A percentile compares a stretch with the other conserved stretches of the same genome.
phyloP scores from a whole-genome alignment of 768 basidiomycete genomes.

The Suillus plorans region DNA sequence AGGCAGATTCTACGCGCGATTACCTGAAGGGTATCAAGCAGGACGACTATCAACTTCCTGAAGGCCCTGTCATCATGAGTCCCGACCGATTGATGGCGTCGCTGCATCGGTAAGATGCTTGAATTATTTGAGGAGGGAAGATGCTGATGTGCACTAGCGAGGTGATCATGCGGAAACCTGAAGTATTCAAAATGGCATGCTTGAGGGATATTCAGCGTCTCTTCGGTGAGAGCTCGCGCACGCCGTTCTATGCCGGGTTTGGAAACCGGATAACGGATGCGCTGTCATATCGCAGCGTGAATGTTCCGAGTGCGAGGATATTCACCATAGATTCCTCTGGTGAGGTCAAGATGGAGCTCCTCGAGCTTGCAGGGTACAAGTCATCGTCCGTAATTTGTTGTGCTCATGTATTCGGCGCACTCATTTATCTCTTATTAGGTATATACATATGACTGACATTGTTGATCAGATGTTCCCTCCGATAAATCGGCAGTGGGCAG shows the following conservation, averaged over 20 bases:
- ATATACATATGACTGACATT: constrained; percentile 99
- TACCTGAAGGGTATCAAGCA: constrained; percentile 95
- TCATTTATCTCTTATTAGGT: constrained; percentile 44
- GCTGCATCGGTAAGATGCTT: constrained; percentile 75
- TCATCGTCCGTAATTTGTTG: constrained; percentile 64
- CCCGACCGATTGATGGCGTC: constrained; percentile 94
- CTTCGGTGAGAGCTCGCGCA: constrained; percentile 70
- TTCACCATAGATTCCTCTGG: constrained; percentile 96
- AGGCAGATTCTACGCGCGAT: constrained; percentile 94
- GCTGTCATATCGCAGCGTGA: constrained; percentile 94
- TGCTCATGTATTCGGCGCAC: not conserved
- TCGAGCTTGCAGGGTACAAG: constrained; percentile 97
- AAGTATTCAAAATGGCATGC: constrained; percentile 99
- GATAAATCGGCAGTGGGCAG: constrained; percentile 82
- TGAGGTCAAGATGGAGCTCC: constrained; percentile 94
- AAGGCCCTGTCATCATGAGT: constrained; percentile 98
- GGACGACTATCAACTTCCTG: constrained; percentile 93
- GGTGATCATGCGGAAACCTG: constrained; percentile 98
- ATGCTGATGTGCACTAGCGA: constrained; percentile 53
- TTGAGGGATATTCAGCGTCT: constrained; percentile 90
- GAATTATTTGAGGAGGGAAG: not conserved
- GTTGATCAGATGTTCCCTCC: constrained; percentile 99
- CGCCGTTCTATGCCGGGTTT: constrained; percentile 95
- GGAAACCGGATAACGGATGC: constrained; percentile 99
- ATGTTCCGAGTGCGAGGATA: constrained; percentile 89